Evolutionary conservation across 768 basidiomycete genomes (phyloP), one percentile per base, ranked within the genome.

Genomic region (Austroboletus eburneus): DNA sequence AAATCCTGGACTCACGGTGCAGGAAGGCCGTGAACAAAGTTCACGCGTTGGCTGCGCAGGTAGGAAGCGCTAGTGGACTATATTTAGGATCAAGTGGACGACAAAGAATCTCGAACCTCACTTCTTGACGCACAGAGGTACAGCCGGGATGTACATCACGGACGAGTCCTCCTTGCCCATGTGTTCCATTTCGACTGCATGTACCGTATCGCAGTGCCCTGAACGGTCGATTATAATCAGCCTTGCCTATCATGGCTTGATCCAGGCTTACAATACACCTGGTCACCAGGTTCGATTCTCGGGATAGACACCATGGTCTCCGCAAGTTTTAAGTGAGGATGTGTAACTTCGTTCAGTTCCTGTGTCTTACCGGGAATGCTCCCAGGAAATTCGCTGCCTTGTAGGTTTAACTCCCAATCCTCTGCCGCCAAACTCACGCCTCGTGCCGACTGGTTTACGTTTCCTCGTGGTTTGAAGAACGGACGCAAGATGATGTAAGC

Each of bases 401-500:
- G 74, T 3, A 78, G 54, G 59, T 85, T 80, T 9, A 77, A 57
- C 34, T 69, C 66, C 84, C 83, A 85, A 45, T 83, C 74, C 16
- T 72, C 69, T 14, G 71, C 65, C 4, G 66, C 66, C 33, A 80
- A 56, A 38, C 51, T 54, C n/a, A 38, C 37, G 47, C 29, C 72
- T 59, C 46, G 43, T 12, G 29, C n/a, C 22, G 16, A 5, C 32
- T 33, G 32, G 5, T 33, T 33, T 5, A 29, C 16, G 32, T 40
- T 16, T 45, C 40, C 13, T 2, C 10, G 18, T 9, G 70, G 73
- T 41, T 68, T 70, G 73, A 87, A 86, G 67, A 86, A 82, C 0
- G 84, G 84, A 9, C 85, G 75, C 0, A 86, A 70, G 17, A 85
- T 68, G 46, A 77, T 65, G 51, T 87, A 87, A 0, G 83, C 76